phyloP scores from a whole-genome alignment of 2,329 filamentous ascomycete genomes.

The Fragosphaeria purpurea region DNA sequence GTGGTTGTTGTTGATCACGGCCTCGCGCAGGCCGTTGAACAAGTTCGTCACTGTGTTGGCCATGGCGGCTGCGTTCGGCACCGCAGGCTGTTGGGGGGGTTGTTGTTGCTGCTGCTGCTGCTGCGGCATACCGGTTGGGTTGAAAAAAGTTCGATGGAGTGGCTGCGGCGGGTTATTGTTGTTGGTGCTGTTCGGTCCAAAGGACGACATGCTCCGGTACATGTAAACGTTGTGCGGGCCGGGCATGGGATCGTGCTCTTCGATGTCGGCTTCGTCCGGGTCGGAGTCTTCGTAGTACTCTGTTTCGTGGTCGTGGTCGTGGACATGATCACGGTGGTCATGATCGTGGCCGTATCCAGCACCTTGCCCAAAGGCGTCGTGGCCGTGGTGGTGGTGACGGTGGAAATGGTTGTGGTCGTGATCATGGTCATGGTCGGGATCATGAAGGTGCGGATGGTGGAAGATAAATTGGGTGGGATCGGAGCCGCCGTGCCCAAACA shows the following conservation, averaged over 20 bases:
- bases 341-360: not conserved
- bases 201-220: constrained; percentile 22
- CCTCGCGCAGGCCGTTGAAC: constrained; percentile 23
- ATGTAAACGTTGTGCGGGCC: constrained; percentile 32
- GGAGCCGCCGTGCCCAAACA: constrained; percentile 1
- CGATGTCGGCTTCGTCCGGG: constrained; percentile 49
- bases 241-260: constrained; percentile 34
- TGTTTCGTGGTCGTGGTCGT: constrained; percentile 8
- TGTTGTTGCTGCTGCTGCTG: not conserved
- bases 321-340: constrained; percentile 4
- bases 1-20: constrained; percentile 1
- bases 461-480: not conserved
- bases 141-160: too few relatives aligned
- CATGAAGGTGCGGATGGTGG: not conserved
- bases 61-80: constrained; percentile 23
- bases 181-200: not conserved
- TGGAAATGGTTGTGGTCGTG: not conserved
- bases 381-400: not conserved
- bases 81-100: constrained; percentile 2
- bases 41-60: constrained; percentile 34
- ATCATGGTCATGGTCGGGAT: not conserved
- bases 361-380: not conserved
- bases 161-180: not conserved
- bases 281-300: constrained; percentile 35
- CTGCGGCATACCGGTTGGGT: not conserved